Evolutionary conservation across 1,284 basidiomycete species (phyloP), one percentile per base, ranked within the genome.

Genomic region (Microbotryomycetes sp.): DNA sequence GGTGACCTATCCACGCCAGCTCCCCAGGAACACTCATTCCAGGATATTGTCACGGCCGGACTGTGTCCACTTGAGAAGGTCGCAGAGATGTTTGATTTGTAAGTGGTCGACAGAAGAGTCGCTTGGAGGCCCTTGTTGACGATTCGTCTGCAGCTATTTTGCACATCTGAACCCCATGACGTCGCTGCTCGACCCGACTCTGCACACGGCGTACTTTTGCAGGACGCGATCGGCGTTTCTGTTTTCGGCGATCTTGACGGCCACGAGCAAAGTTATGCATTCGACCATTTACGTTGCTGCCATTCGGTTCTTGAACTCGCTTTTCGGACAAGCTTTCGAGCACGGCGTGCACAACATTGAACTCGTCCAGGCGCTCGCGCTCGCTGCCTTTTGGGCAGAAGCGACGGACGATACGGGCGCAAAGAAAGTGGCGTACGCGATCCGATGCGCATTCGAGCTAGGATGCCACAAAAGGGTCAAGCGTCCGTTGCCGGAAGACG

Each of bases 361-460:
- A 48, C 51, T 59, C 4, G 45, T 56, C n/a, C 59, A 56, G 41
- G 59, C 61, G 3, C 31, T 58, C 16, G 24, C 48, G 26, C 50
- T 49, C 21, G 35, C 50, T 9, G 49, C 24, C 23, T 59, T 52
- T 29, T 72, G 65, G 64, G 55, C 65, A 5, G 65, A 69, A 5
- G 30, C 57, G 50, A 41, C 46, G 16, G 61, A 62, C 23, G 45
- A 52, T 6, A 29, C 49, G 13, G 58, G 58, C 7, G 58, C 53
- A 3, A 47, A 53, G 31, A 60, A 55, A 23, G 54, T 70, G n/a
- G 72, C 70, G 2, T 68, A 69, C 28, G 72, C 72, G 5, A 69
- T 73, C 7, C 60, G 72, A 0, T 64, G 69, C 16, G 72, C 69
- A 1, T 69, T 67, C 48, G 70, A 72, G 61, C 62, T 72, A 4